phyloP scores from a whole-genome alignment of 2,329 filamentous ascomycete species.

The Escovopsis weberi region DNA sequence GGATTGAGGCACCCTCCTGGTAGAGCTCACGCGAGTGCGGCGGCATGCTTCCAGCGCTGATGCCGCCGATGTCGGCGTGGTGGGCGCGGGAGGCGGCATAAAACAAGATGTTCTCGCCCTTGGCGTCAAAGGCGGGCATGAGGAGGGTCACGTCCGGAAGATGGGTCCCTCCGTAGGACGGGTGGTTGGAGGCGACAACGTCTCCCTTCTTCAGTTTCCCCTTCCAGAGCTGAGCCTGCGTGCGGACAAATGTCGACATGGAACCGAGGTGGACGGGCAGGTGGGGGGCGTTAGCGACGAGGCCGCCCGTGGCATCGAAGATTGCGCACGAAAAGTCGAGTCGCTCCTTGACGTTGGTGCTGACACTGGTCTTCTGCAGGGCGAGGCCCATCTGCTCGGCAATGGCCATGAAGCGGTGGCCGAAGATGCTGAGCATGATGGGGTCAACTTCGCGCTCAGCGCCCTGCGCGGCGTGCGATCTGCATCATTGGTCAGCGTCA shows the following conservation, averaged over 20 bases:
- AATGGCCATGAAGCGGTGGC: conserved; percentile 74
- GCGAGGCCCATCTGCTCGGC: conserved; percentile 74
- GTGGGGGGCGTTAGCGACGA: conserved; percentile 70
- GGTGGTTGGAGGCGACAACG: conserved; percentile 72
- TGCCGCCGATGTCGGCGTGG: conserved; percentile 75
- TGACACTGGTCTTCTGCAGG: conserved; percentile 67
- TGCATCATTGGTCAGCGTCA: conserved; percentile 1
- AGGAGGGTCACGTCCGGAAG: conserved; percentile 70
- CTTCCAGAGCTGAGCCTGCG: conserved; percentile 66
- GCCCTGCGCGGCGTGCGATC: conserved; percentile 8
- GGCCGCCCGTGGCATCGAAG: conserved; percentile 59
- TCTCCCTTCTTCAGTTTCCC: conserved; percentile 65
- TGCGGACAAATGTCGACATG: conserved; percentile 69
- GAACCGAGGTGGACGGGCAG: conserved; percentile 68
- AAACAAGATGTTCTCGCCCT: conserved; percentile 58
- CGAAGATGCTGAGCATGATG: conserved; percentile 67
- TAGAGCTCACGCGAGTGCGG: conserved; percentile 52
- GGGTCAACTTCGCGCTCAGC: conserved; percentile 43
- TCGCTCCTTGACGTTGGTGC: conserved; percentile 69
- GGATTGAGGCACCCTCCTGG: conserved; percentile 49
- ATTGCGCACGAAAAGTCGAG: conserved; percentile 73
- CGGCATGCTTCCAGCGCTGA: conserved; percentile 69
- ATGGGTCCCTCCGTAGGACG: conserved; percentile 71
- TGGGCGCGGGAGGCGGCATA: conserved; percentile 70
- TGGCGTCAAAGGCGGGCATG: conserved; percentile 57